Conservation (phyloP, 371 early-diverging fungal species). For the Thermomucor indicae-seudaticae region DNA sequence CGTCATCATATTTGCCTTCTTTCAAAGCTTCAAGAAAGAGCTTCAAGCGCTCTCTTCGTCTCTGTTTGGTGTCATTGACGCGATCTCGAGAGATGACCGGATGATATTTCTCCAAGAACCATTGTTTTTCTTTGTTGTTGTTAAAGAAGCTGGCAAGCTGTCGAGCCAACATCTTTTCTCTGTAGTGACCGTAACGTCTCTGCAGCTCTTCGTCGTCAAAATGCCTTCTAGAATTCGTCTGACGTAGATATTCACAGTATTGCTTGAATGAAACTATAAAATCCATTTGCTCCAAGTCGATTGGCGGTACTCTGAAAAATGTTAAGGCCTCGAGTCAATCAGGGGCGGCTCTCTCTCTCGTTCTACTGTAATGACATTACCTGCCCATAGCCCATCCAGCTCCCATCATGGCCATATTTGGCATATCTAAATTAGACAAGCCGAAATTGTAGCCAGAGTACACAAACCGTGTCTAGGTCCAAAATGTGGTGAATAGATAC, state of each 20-base stretch:
- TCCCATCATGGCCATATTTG: slow-evolving; percentile 8
- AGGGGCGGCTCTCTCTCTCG: neutral
- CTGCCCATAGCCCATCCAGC: slow-evolving; percentile 30
- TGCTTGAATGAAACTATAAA: slow-evolving; percentile 75
- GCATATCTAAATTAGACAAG: neutral
- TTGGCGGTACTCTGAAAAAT: slow-evolving; percentile 16
- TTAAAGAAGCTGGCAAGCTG: slow-evolving; percentile 71
- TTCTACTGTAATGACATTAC: neutral
- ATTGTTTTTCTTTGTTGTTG: slow-evolving; percentile 79
- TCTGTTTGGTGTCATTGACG: slow-evolving; percentile 47
- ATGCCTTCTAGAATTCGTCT: slow-evolving; percentile 43
- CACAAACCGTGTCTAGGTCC: too few relatives aligned
- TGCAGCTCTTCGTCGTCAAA: slow-evolving; percentile 80
- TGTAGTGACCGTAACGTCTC: slow-evolving; percentile 74
- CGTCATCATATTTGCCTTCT: slow-evolving; percentile 69
- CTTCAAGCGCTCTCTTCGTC: slow-evolving; percentile 51
- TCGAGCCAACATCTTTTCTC: slow-evolving; percentile 66
- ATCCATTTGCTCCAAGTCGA: slow-evolving; percentile 77
- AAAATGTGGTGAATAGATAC: too few relatives aligned
- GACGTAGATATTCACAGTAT: slow-evolving; percentile 69
- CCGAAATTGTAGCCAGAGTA: too few relatives aligned
- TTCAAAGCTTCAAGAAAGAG: slow-evolving; percentile 63
- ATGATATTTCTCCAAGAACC: slow-evolving; percentile 92
- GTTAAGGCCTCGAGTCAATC: neutral
- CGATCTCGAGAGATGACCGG: slow-evolving; percentile 59